phyloP scores from a whole-genome alignment of 2,329 filamentous ascomycete genomes.

The Atkinsonella hypoxylon region DNA sequence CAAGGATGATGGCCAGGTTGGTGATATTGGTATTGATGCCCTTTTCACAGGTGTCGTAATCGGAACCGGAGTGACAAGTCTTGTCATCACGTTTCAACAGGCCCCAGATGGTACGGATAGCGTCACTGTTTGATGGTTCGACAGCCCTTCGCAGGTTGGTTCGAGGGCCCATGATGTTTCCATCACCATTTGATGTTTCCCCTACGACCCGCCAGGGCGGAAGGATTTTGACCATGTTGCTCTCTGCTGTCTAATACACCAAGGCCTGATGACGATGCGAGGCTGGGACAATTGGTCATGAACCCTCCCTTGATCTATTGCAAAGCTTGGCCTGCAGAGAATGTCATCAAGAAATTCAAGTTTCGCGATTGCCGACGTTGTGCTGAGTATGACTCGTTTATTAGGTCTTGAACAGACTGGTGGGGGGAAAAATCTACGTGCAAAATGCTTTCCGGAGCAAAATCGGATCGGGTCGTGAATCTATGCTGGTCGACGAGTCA shows the following conservation, averaged over 20 bases:
- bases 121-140: neutral
- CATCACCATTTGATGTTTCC: conserved; percentile 8
- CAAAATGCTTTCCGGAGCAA: neutral
- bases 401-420: neutral
- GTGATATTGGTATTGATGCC: conserved; percentile 40
- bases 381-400: neutral
- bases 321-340: conserved; percentile 8
- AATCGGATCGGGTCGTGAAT: neutral
- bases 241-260: conserved; percentile 6
- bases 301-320: neutral
- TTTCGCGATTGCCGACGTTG: neutral
- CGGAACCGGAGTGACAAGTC: conserved; percentile 6
- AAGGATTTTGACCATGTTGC: conserved; percentile 4
- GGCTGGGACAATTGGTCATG: neutral
- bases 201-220: conserved; percentile 4
- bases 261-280: neutral
- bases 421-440: too few relatives aligned
- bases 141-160: conserved; percentile 14
- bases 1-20: conserved; percentile 55
- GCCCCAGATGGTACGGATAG: conserved; percentile 8
- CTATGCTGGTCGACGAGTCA: neutral
- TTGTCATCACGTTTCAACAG: conserved; percentile 3
- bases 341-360: conserved; percentile 12
- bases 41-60: conserved; percentile 44
- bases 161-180: conserved; percentile 16